Conservation (phyloP, 2,329 filamentous ascomycete genomes). For the Diaporthe australafricana region DNA sequence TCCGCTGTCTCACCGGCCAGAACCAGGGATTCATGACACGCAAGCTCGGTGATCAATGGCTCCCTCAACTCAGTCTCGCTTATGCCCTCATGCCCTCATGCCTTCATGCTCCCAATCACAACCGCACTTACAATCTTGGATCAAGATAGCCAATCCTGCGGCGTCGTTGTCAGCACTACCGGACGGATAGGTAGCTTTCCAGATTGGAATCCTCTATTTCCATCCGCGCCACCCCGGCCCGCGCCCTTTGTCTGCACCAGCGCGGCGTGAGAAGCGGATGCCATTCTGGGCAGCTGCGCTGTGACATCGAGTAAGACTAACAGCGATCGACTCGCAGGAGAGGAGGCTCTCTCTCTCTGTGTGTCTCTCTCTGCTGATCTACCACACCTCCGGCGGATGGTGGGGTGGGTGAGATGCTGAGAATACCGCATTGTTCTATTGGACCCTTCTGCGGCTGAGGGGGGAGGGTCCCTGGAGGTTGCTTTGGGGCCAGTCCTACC, state of each 20-base stretch:
- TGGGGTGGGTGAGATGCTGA: constrained; percentile 13
- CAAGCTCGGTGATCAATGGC: constrained; percentile 3
- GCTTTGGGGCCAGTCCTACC: not conserved
- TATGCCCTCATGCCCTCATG: not conserved
- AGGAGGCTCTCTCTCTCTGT: not conserved
- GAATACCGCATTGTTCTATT: constrained; percentile 13
- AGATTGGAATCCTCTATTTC: constrained; percentile 12
- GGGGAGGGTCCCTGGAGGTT: not conserved
- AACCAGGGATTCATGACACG: constrained; percentile 10
- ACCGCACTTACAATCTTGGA: not conserved
- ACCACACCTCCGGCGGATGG: not conserved
- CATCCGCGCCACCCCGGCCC: not conserved
- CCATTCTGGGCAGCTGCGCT: constrained; percentile 20
- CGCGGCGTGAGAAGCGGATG: constrained; percentile 2
- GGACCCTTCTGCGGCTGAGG: not conserved
- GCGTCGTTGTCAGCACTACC: constrained; percentile 11
- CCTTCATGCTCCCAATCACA: not conserved
- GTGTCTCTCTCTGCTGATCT: not conserved
- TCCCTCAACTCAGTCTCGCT: not conserved
- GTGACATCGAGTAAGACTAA: constrained; percentile 10
- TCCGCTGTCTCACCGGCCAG: constrained; percentile 5
- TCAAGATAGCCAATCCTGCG: not conserved
- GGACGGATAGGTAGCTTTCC: not conserved
- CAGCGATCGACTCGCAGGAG: not conserved
- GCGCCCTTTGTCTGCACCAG: constrained; percentile 6